A percentile compares a stretch with the other conserved stretches of the same genome.
Evolutionary conservation across 2,329 filamentous ascomycete genomes (phyloP).

Genomic region (Simplicillium aogashimaense): DNA sequence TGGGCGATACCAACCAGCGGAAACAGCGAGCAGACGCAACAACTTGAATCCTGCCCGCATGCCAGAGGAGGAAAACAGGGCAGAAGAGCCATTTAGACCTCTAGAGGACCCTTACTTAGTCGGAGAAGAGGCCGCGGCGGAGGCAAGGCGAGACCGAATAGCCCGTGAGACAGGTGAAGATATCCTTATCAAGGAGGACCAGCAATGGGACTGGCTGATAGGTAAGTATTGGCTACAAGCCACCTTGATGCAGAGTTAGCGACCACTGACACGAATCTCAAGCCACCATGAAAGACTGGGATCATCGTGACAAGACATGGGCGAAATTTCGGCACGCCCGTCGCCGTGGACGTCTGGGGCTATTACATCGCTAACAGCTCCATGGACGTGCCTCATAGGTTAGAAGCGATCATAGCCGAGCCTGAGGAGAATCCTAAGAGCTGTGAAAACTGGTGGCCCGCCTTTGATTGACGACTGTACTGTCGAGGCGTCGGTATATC

Average conservation of each 20-base stretch:
- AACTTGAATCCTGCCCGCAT: background rate
- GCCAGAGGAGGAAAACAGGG: conserved; percentile 1
- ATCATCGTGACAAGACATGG: conserved; percentile 41
- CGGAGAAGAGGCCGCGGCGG: conserved; percentile 52
- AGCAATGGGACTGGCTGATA: conserved; percentile 51
- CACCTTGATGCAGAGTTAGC: background rate
- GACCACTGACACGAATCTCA: conserved; percentile 8
- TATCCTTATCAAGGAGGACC: conserved; percentile 45
- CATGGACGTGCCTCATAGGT: no score
- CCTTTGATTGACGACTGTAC: no score
- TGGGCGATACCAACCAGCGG: conserved; percentile 22
- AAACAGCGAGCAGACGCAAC: conserved; percentile 6
- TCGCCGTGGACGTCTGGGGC: no score
- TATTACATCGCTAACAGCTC: no score
- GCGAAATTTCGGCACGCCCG: conserved; percentile 10
- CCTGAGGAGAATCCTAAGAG: no score
- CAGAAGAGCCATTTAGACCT: conserved; percentile 27
- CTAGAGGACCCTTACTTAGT: conserved; percentile 60
- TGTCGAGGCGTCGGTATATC: no score
- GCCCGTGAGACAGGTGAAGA: conserved; percentile 45
- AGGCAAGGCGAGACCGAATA: conserved; percentile 46
- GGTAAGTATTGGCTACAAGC: conserved; percentile 27
- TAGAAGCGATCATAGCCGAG: no score
- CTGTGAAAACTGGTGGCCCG: no score
- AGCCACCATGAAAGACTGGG: conserved; percentile 42